These are phyloP conservation scores for Heliosperma pusillum DNA, from an alignment of 148 eudicot species.

Conservation along the genomic window DNA sequence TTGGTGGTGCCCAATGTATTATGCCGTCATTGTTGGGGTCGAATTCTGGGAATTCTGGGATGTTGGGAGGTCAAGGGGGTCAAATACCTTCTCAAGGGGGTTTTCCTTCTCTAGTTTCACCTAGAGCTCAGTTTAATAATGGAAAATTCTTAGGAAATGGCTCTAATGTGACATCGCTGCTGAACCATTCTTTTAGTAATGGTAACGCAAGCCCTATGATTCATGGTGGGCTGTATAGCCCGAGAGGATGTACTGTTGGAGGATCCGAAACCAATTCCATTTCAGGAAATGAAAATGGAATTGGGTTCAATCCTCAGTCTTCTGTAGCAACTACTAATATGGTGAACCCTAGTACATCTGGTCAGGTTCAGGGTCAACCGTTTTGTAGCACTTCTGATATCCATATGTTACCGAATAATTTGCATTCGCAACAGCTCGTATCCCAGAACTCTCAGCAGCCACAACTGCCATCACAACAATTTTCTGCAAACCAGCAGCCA, in stretches of 20 bases:
- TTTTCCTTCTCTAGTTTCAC: slow-evolving; percentile 65
- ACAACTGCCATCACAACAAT: slow-evolving; percentile 54
- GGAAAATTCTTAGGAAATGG: slow-evolving; percentile 73
- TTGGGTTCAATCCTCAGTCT: slow-evolving; percentile 57
- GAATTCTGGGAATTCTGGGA: slow-evolving; percentile 72
- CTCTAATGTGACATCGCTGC: slow-evolving; percentile 66
- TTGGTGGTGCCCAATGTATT: slow-evolving; percentile 74
- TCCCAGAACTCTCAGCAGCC: slow-evolving; percentile 51
- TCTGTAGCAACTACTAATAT: slow-evolving; percentile 43
- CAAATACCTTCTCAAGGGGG: slow-evolving; percentile 57
- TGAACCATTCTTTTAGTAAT: slow-evolving; percentile 73
- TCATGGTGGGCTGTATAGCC: slow-evolving; percentile 42
- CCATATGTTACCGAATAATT: slow-evolving; percentile 63
- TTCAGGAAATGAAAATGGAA: slow-evolving; percentile 60
- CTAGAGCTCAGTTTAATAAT: slow-evolving; percentile 68
- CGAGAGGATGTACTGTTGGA: slow-evolving; percentile 52
- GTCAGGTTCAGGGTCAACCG: slow-evolving; percentile 42
- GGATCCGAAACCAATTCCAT: slow-evolving; percentile 70
- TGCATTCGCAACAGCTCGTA: slow-evolving; percentile 53
- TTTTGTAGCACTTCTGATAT: slow-evolving; percentile 36
- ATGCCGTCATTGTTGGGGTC: slow-evolving; percentile 68
- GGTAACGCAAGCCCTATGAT: slow-evolving; percentile 54
- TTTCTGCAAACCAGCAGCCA: slow-evolving; percentile 46
- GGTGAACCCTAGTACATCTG: slow-evolving; percentile 44
- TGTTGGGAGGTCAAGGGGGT: slow-evolving; percentile 76